Evolutionary conservation across 2,329 filamentous ascomycete species (phyloP), one percentile per base, ranked within the genome.

Genomic region (Graphium sp.): DNA sequence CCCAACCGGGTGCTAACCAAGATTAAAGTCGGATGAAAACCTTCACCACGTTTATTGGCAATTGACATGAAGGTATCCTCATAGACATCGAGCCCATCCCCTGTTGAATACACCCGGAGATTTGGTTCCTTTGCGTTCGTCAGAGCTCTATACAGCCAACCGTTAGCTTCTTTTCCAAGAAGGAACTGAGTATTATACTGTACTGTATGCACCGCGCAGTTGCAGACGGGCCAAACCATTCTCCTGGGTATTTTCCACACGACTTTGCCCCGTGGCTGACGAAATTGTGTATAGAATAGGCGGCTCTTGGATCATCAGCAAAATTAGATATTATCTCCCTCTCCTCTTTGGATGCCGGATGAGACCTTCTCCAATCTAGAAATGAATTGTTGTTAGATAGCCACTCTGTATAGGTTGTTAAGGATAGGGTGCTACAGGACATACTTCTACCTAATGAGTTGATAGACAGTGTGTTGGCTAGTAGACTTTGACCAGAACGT

Each of bases 151-250:
- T 29, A n/a, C n/a, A 14, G 3, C 28, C 43, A 28, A 43, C 37
- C 28, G 29, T 28, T 30, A 31, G 26, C 11, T 12, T 26, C 17
- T 30, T 12, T 17, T 8, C n/a, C n/a, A n/a, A n/a, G n/a, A n/a
- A n/a, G n/a, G n/a, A n/a, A n/a, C n/a, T n/a, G n/a, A n/a, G n/a
- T n/a, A n/a, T n/a, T n/a, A n/a, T n/a, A n/a, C n/a, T n/a, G 49
- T 57, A 91, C 84, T 89, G 77, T 39, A 98, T 94, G 49, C 89
- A 95, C 32, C 77, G 73, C 26, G 89, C 85, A 7, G 89, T 91
- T 6, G 89, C 89, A 12, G 84, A 94, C n/a, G 89, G 89, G 0
- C 89, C 89, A 53, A 98, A 98, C 89, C 89, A 98, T 53, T 95
- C 83, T 21, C 89, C 89, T 0, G 89, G 89, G 44, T 91, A 81